Conservation (phyloP, 441 rosid genomes). For the Arabidopsis lyrata region DNA sequence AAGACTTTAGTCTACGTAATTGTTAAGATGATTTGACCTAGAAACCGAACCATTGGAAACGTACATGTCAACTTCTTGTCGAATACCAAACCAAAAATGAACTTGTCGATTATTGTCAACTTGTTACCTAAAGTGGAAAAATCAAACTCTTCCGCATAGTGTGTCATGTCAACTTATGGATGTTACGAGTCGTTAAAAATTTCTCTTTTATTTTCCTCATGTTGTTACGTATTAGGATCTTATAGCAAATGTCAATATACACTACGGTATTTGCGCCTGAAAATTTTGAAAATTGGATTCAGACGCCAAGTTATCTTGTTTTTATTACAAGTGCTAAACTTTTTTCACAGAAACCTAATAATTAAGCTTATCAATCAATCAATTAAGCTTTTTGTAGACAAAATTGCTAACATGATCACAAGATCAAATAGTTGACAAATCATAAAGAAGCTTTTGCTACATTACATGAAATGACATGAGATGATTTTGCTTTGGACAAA, state of each 20-base stretch:
- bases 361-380: constrained; percentile 38
- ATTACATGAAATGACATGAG: constrained; percentile 45
- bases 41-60: constrained; percentile 29
- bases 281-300: background rate
- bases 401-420: constrained; percentile 21
- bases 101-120: constrained; percentile 26
- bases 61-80: constrained; percentile 14
- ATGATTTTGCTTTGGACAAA: constrained; percentile 42
- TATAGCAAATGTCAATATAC: background rate
- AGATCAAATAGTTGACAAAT: constrained; percentile 37
- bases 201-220: background rate
- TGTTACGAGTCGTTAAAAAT: background rate
- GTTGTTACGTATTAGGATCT: background rate
- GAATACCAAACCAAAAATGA: background rate
- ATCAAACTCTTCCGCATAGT: background rate
- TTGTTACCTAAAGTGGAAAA: constrained; percentile 38
- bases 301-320: background rate
- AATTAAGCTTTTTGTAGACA: constrained; percentile 26
- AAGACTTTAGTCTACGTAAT: constrained; percentile 1
- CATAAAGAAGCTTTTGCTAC: constrained; percentile 34
- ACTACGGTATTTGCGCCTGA: background rate
- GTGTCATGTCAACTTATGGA: constrained; percentile 21
- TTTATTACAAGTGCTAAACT: constrained; percentile 9
- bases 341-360: constrained; percentile 9
- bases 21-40: constrained; percentile 23